Percentiles rank a stretch among this genome's conserved stretches.
phyloP scores from a whole-genome alignment of 495 filamentous ascomycete species.

The Hypomontagnella submonticulosa region DNA sequence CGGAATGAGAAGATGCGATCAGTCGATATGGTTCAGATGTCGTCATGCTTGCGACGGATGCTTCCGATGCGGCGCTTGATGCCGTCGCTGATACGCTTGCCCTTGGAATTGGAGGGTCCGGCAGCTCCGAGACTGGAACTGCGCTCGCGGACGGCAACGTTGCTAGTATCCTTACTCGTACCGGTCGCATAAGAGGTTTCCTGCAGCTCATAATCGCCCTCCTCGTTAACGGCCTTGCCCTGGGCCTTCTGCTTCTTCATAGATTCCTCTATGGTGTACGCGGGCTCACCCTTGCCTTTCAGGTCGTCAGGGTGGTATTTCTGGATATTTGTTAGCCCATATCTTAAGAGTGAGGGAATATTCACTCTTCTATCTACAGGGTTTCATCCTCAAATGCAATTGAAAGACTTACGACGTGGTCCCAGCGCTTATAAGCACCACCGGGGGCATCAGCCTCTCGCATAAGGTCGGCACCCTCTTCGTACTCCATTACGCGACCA shows the following conservation, averaged over 20 bases:
- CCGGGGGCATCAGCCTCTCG: slow-evolving; percentile 69
- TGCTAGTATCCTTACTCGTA: slow-evolving; percentile 14
- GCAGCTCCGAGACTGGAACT: slow-evolving; percentile 48
- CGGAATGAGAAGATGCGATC: background rate
- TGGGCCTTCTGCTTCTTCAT: slow-evolving; percentile 60
- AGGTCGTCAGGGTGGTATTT: slow-evolving; percentile 75
- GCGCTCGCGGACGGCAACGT: slow-evolving; percentile 42
- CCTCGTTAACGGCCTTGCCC: slow-evolving; percentile 4
- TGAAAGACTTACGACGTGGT: slow-evolving; percentile 66
- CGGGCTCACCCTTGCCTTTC: slow-evolving; percentile 84
- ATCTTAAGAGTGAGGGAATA: too few species aligned
- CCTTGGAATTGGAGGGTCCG: slow-evolving; percentile 47
- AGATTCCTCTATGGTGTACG: slow-evolving; percentile 72
- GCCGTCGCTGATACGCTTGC: slow-evolving; percentile 53
- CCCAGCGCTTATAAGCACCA: slow-evolving; percentile 73
- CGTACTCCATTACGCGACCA: slow-evolving; percentile 78
- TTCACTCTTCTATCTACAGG: too few species aligned
- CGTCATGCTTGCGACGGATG: slow-evolving; percentile 51
- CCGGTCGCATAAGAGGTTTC: slow-evolving; percentile 20
- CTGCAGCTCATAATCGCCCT: slow-evolving; percentile 57
- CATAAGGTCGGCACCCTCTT: slow-evolving; percentile 89
- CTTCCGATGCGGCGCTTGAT: slow-evolving; percentile 61
- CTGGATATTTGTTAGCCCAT: slow-evolving; percentile 53
- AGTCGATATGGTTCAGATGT: background rate
- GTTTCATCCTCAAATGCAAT: background rate